A percentile compares a stretch with the other conserved stretches of the same genome.
phyloP scores from a whole-genome alignment of 2,329 filamentous ascomycete species.

The Zasmidium cellare region DNA sequence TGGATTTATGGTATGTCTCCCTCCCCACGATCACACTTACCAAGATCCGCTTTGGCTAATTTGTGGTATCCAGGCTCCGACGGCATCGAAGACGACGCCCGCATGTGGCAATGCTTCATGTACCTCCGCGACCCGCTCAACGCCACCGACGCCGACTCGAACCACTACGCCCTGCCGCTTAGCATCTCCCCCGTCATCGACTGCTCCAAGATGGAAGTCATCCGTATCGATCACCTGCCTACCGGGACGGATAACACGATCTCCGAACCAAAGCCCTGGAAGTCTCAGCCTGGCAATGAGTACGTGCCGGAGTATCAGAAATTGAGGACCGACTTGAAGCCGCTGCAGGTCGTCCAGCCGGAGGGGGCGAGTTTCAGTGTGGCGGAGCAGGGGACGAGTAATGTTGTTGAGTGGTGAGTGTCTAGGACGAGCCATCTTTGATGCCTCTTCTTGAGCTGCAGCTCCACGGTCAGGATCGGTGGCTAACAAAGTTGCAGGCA shows the following conservation, averaged over 20 bases:
- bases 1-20: conserved; percentile 68
- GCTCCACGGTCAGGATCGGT: no score
- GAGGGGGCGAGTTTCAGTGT: conserved; percentile 68
- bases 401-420: conserved; percentile 51
- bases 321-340: conserved; percentile 55
- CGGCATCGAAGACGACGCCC: conserved; percentile 49
- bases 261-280: conserved; percentile 58
- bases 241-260: conserved; percentile 64
- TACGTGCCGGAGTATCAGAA: conserved; percentile 61
- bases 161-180: conserved; percentile 68
- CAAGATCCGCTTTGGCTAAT: no score
- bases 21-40: no score
- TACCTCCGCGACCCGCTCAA: conserved; percentile 66
- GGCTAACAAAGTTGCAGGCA: conserved; percentile 42
- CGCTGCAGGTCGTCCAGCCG: conserved; percentile 70
- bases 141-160: conserved; percentile 60
- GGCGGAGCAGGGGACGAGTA: conserved; percentile 50
- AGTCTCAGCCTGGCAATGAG: conserved; percentile 61
- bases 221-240: conserved; percentile 69
- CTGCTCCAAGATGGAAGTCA: conserved; percentile 61
- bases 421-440: no score
- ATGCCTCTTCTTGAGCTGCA: no score
- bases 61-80: conserved; percentile 48
- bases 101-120: conserved; percentile 59
- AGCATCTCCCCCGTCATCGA: conserved; percentile 69